Evolutionary conservation across 2,329 filamentous ascomycete species (phyloP), one percentile per base, ranked within the genome.

Genomic region (Eutypella sp.): DNA sequence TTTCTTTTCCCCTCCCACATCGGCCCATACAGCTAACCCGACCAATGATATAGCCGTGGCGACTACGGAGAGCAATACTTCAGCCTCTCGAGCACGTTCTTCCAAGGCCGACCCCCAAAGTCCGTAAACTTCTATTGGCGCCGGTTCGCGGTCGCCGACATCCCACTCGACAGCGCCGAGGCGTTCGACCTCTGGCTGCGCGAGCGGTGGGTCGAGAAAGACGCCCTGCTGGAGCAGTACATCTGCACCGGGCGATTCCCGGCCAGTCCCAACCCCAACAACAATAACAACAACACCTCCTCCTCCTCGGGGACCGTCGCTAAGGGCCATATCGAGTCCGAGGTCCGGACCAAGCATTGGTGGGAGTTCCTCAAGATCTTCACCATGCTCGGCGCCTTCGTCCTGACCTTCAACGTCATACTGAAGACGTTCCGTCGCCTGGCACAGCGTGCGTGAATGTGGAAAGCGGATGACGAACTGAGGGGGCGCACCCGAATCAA

Each of bases 61-160:
- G 78, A 86, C 57, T 96, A 85, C 55, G 91, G 92, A n/a, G 91
- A 97, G 63, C 82, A 95, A 41, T 86, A 88, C 58, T 97, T 95
- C 66, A 91, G 88, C 0, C 74, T 99, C 4, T 79, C 81, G 3
- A 90, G 90, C 41, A 95, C 89, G 4, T 96, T 93, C 62, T 84
- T 96, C 51, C 82, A 93, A 64, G 91, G 93, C 11, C 82, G 88
- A 1, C 85, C 91, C 1, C 93, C 92, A 2, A 96, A 91, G 64
- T 96, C 90, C 2, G 91, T 97, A 59, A 97, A 96, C 67, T 91
- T 97, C 73, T 87, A 95, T 68, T 99, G 92, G 89, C 82, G 93
- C 44, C 83, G 90, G 9, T 96, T 95, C 67, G 79, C 80, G 27
- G 64, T 96, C 13, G 77, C 78, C 19, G 82, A 89, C 18, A 95